Percentiles rank a stretch among this genome's conserved stretches.
Evolutionary conservation across 108 stramenopile genomes (phyloP).

Genomic region (Phaeodactylum tricornutum): DNA sequence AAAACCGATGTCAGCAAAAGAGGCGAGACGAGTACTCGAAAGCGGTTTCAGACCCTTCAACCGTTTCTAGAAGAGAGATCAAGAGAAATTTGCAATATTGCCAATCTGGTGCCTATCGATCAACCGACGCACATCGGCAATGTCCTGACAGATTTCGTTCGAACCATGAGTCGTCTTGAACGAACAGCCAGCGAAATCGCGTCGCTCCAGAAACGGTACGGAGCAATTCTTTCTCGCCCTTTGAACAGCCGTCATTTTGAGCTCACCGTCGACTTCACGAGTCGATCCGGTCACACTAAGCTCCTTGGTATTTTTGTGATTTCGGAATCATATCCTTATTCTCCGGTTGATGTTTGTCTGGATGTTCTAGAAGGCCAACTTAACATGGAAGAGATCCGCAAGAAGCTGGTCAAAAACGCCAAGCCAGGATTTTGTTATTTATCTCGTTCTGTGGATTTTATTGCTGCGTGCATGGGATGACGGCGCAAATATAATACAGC

Average conservation of each 20-base stretch:
- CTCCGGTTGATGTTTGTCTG: constrained; percentile 30
- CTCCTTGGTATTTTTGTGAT: constrained; percentile 37
- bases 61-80: too few relatives aligned
- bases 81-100: too few relatives aligned
- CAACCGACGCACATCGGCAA: constrained; percentile 3
- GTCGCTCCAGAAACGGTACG: constrained; percentile 19
- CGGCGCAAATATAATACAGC: not conserved
- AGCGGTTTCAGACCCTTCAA: too few relatives aligned
- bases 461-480: constrained; percentile 3
- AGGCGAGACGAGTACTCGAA: too few relatives aligned
- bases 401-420: constrained; percentile 33
- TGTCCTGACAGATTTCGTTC: constrained; percentile 11
- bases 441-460: constrained; percentile 43
- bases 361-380: constrained; percentile 25
- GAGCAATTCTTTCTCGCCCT: constrained; percentile 4
- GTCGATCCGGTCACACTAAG: constrained; percentile 5
- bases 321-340: constrained; percentile 50
- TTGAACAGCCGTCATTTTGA: constrained; percentile 18
- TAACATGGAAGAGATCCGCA: constrained; percentile 33
- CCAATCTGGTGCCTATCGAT: too few relatives aligned
- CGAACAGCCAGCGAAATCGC: constrained; percentile 20
- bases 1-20: too few relatives aligned
- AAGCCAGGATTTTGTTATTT: constrained; percentile 69
- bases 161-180: constrained; percentile 24
- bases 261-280: constrained; percentile 33